Evolutionary conservation across 2,329 filamentous ascomycete species (phyloP).

Genomic region (Aaosphaeria arxii): DNA sequence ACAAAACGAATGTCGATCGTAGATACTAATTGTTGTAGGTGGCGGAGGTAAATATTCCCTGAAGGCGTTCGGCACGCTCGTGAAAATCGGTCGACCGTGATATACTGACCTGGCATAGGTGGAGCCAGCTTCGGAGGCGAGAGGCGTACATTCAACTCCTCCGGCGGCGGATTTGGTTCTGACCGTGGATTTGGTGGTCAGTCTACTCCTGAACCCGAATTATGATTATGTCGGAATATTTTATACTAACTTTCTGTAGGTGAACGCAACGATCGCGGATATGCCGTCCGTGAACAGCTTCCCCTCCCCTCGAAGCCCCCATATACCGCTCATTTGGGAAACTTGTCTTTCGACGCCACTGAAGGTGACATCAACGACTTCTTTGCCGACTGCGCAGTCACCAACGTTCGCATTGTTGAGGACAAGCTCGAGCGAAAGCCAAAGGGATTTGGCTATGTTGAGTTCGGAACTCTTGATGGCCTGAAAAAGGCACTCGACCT

Average conservation of each 20-base stretch:
- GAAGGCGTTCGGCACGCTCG: slow-evolving; percentile 2
- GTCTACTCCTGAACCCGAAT: neutral
- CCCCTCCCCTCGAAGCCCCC: slow-evolving; percentile 90
- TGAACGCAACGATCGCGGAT: slow-evolving; percentile 23
- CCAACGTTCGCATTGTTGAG: slow-evolving; percentile 92
- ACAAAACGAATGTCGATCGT: neutral
- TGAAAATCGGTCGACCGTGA: neutral
- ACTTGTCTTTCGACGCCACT: slow-evolving; percentile 92
- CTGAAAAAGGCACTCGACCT: slow-evolving; percentile 86
- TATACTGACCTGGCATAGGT: slow-evolving; percentile 29
- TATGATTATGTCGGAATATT: neutral
- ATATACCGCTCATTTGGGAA: slow-evolving; percentile 93
- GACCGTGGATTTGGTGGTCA: slow-evolving; percentile 38
- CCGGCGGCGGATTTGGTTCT: slow-evolving; percentile 32
- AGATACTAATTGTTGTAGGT: slow-evolving; percentile 24
- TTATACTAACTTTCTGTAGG: slow-evolving; percentile 11
- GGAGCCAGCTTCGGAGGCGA: slow-evolving; percentile 49
- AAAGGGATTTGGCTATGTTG: slow-evolving; percentile 97
- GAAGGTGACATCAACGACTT: slow-evolving; percentile 80
- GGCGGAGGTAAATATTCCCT: slow-evolving; percentile 22
- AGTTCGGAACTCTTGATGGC: slow-evolving; percentile 84
- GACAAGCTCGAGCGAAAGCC: slow-evolving; percentile 91
- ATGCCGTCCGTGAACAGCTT: slow-evolving; percentile 64
- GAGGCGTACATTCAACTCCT: slow-evolving; percentile 46
- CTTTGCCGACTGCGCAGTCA: slow-evolving; percentile 79